Evolutionary conservation across 768 basidiomycete species (phyloP).

Genomic region (Mycena galopus): DNA sequence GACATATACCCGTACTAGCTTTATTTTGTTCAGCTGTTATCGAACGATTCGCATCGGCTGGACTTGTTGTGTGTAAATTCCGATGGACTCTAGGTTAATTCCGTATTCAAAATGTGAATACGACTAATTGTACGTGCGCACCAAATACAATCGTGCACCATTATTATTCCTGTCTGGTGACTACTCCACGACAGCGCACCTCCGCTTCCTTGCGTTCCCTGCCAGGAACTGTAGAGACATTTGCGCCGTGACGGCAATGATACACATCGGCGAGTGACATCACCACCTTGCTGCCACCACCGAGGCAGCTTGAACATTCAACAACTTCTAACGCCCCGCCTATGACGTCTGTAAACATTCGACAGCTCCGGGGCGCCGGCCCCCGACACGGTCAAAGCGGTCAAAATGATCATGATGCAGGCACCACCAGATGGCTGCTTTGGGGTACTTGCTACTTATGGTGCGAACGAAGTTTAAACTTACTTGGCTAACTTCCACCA

Average conservation of each 20-base stretch:
- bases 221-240: neutral
- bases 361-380: too few species aligned
- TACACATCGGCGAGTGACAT: too few species aligned
- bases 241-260: neutral
- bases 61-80: neutral
- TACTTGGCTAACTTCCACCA: neutral
- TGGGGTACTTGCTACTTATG: neutral
- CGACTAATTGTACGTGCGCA: conserved; percentile 10
- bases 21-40: conserved; percentile 15
- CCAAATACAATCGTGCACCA: neutral
- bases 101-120: conserved; percentile 12
- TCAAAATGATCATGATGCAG: neutral
- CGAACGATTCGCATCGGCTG: conserved; percentile 7
- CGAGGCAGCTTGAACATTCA: too few species aligned
- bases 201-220: neutral
- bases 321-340: too few species aligned
- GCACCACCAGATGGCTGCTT: neutral
- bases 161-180: neutral
- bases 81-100: conserved; percentile 16
- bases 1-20: conserved; percentile 10
- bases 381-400: neutral
- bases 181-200: neutral
- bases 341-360: too few species aligned
- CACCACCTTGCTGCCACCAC: too few species aligned
- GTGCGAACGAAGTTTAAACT: neutral